Percentiles rank a stretch among this genome's conserved stretches.
These are phyloP conservation scores for Ascochyta pisi DNA, from an alignment of 2,329 filamentous ascomycete genomes.

Conservation along the genomic window DNA sequence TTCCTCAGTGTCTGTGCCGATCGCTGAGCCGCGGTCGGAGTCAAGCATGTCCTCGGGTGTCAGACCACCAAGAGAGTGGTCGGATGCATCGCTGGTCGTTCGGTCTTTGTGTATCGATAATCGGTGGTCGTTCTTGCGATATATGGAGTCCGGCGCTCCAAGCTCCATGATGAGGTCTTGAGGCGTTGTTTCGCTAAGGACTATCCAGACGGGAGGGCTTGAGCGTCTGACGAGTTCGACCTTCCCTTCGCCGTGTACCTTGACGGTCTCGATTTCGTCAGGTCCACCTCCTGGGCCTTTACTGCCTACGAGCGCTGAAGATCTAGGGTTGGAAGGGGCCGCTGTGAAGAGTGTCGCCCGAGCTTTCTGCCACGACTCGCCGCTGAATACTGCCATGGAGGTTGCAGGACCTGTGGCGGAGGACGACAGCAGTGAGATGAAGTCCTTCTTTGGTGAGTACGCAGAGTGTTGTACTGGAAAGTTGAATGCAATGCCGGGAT, in stretches of 20 bases:
- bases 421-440: slow-evolving; percentile 84
- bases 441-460: slow-evolving; percentile 79
- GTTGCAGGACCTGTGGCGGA: slow-evolving; percentile 76
- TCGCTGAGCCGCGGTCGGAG: slow-evolving; percentile 43
- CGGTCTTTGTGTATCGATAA: slow-evolving; percentile 77
- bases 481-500: slow-evolving; percentile 91
- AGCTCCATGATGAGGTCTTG: slow-evolving; percentile 91
- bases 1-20: slow-evolving; percentile 51
- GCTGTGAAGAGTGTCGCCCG: slow-evolving; percentile 79
- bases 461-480: slow-evolving; percentile 78
- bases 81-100: slow-evolving; percentile 45
- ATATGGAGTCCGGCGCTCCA: slow-evolving; percentile 91
- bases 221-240: slow-evolving; percentile 79
- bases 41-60: slow-evolving; percentile 40
- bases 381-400: slow-evolving; percentile 90
- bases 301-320: slow-evolving; percentile 66
- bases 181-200: slow-evolving; percentile 83
- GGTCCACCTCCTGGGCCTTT: slow-evolving; percentile 81
- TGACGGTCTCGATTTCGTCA: slow-evolving; percentile 84
- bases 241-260: slow-evolving; percentile 77
- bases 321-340: slow-evolving; percentile 74
- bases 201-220: slow-evolving; percentile 71
- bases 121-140: slow-evolving; percentile 86
- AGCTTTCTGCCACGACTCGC: slow-evolving; percentile 87
- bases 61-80: slow-evolving; percentile 38